phyloP scores from a whole-genome alignment of 1,284 basidiomycete genomes.

The Abortiporus biennis region DNA sequence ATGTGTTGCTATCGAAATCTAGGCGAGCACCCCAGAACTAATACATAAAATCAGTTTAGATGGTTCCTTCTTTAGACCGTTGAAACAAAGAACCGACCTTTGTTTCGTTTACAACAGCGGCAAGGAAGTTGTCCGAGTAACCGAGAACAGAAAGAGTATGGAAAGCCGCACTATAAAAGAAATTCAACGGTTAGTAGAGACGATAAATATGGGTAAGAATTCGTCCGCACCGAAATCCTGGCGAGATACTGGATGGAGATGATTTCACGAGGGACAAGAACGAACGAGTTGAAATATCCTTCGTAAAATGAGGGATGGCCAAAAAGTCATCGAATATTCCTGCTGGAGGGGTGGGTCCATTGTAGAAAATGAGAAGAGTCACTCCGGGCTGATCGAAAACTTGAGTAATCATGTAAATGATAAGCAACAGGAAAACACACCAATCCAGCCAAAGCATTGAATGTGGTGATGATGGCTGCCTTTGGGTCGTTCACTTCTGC shows the following conservation, averaged over 20 bases:
- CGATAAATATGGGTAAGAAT: not conserved
- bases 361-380: constrained; percentile 33
- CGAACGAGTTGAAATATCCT: constrained; percentile 28
- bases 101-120: constrained; percentile 44
- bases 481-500: constrained; percentile 48
- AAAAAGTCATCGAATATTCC: constrained; percentile 39
- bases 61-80: not conserved
- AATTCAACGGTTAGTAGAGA: not conserved
- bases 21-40: constrained; percentile 23
- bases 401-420: not conserved
- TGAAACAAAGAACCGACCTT: constrained; percentile 25
- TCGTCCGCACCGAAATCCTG: constrained; percentile 30
- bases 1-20: constrained; percentile 15
- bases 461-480: constrained; percentile 27
- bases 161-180: constrained; percentile 35
- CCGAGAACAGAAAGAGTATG: constrained; percentile 39
- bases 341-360: constrained; percentile 31
- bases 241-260: constrained; percentile 35
- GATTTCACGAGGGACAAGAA: constrained; percentile 33
- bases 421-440: not conserved
- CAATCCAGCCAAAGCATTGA: not conserved
- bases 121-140: constrained; percentile 34
- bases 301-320: constrained; percentile 24
- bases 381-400: constrained; percentile 16
- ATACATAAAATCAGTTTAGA: not conserved